Percentiles rank a stretch among this genome's conserved stretches.
phyloP scores from a whole-genome alignment of 2,329 filamentous ascomycete species.

The Aspergillus aculeatus region DNA sequence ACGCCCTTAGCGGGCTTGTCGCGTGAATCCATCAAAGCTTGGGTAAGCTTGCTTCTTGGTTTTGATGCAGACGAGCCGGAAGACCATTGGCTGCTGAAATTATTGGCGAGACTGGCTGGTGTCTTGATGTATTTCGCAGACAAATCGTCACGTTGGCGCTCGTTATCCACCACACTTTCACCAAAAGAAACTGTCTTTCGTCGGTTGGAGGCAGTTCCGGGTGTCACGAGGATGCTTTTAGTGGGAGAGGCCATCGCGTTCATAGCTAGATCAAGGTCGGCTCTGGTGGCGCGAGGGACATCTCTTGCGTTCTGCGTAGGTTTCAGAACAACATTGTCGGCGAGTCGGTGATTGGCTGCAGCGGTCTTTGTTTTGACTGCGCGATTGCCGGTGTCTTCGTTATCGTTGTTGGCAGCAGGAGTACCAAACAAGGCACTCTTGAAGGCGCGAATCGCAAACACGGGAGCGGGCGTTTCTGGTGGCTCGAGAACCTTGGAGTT shows the following conservation, averaged over 20 bases:
- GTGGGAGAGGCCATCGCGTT: conserved; percentile 50
- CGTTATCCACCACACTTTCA: conserved; percentile 57
- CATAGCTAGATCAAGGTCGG: conserved; percentile 25
- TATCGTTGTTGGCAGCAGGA: conserved; percentile 52
- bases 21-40: conserved; percentile 42
- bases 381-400: conserved; percentile 34
- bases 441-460: conserved; percentile 67
- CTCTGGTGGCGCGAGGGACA: conserved; percentile 20
- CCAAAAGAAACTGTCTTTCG: conserved; percentile 63
- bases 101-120: conserved; percentile 46
- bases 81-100: conserved; percentile 46
- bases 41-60: conserved; percentile 42
- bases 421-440: conserved; percentile 65
- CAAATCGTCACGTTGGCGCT: conserved; percentile 48
- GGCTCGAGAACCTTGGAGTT: conserved; percentile 57
- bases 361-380: conserved; percentile 17
- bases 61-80: conserved; percentile 33
- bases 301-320: conserved; percentile 21
- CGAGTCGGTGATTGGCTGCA: conserved; percentile 18
- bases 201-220: conserved; percentile 56
- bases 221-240: conserved; percentile 65
- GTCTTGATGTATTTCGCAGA: conserved; percentile 49
- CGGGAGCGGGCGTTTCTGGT: conserved; percentile 64
- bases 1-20: conserved; percentile 33
- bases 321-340: conserved; percentile 23